Percentiles rank a stretch among this genome's conserved stretches.
These are phyloP conservation scores for Fusarium anguioides DNA, from an alignment of 2,329 filamentous ascomycete genomes.

Conservation along the genomic window DNA sequence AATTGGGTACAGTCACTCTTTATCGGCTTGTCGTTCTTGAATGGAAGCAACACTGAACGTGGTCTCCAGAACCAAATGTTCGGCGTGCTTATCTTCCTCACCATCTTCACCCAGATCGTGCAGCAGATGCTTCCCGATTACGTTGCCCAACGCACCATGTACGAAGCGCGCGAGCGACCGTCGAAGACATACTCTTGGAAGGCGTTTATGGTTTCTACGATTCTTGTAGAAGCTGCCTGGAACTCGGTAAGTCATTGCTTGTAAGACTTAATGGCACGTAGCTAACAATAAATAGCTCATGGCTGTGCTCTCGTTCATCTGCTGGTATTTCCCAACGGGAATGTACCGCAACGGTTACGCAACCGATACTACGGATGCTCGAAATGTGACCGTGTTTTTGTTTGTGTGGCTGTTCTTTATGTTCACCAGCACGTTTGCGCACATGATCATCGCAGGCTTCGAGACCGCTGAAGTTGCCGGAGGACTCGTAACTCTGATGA, in stretches of 20 bases:
- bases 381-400: constrained; percentile 72
- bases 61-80: constrained; percentile 79
- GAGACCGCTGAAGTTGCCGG: constrained; percentile 71
- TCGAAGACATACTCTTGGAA: constrained; percentile 76
- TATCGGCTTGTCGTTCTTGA: constrained; percentile 76
- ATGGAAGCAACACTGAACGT: constrained; percentile 68
- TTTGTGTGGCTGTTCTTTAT: constrained; percentile 72
- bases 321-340: constrained; percentile 76
- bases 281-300: constrained; percentile 42
- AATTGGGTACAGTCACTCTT: constrained; percentile 58
- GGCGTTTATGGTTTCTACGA: constrained; percentile 72
- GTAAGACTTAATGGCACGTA: rapidly evolving
- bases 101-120: constrained; percentile 74
- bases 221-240: constrained; percentile 73
- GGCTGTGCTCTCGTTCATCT: constrained; percentile 68
- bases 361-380: constrained; percentile 57
- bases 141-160: constrained; percentile 74
- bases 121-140: constrained; percentile 79
- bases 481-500: constrained; percentile 72
- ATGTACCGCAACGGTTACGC: constrained; percentile 68
- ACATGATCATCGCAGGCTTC: constrained; percentile 72
- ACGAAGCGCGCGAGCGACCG: constrained; percentile 75
- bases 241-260: constrained; percentile 63
- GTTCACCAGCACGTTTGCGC: constrained; percentile 73
- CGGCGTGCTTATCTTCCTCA: constrained; percentile 76